A percentile compares a stretch with the other conserved stretches of the same genome.
Conservation (phyloP, 78 protist genomes). For the Dictyostelium capitatum region DNA sequence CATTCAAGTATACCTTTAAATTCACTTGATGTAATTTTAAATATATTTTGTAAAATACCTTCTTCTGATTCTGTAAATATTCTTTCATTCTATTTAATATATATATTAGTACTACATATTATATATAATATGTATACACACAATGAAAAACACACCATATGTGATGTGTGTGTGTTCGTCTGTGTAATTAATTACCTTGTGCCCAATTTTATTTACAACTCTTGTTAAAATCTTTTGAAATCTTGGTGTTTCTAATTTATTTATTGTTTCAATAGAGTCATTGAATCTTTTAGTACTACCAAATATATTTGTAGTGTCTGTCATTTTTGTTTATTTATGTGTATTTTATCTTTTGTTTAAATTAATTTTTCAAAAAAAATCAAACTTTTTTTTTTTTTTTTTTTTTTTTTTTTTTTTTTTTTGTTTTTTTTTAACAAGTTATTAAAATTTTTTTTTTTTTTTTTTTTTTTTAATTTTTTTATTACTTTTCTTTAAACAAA, state of each 20-base stretch:
- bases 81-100: constrained; percentile 46
- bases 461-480: neutral
- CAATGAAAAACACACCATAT: too few relatives aligned
- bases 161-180: too few relatives aligned
- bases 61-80: constrained; percentile 72
- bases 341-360: neutral
- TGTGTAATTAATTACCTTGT: too few relatives aligned
- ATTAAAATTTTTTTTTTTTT: neutral
- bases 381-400: neutral
- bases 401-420: neutral
- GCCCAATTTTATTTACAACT: constrained; percentile 66
- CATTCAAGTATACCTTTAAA: constrained; percentile 53
- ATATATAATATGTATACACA: too few relatives aligned
- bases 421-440: too few relatives aligned
- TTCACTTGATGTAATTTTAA: constrained; percentile 35
- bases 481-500: too few relatives aligned
- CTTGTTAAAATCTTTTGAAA: constrained; percentile 57
- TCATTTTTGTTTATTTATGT: neutral
- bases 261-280: constrained; percentile 62
- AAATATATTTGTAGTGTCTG: neutral
- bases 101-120: too few relatives aligned
- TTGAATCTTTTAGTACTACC: constrained; percentile 60
- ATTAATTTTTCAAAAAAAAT: neutral
- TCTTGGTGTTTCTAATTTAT: constrained; percentile 44
- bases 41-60: constrained; percentile 50